phyloP scores from a whole-genome alignment of 2,329 filamentous ascomycete species.

The Didymella pinodella region DNA sequence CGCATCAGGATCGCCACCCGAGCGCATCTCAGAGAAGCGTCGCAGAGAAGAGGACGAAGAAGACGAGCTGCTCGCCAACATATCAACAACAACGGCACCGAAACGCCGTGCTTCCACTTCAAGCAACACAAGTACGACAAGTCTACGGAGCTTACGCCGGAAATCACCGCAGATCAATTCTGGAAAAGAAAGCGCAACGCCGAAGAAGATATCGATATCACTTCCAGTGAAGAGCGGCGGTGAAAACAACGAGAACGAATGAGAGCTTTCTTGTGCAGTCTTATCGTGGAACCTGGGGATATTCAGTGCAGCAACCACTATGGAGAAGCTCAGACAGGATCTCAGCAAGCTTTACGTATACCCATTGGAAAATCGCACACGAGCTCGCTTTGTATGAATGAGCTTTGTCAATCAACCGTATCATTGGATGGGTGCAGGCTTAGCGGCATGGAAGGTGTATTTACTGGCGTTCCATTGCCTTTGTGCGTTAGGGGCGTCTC shows the following conservation, averaged over 20 bases:
- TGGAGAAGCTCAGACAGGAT: slow-evolving; percentile 15
- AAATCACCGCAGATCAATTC: slow-evolving; percentile 54
- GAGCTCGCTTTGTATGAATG: slow-evolving; percentile 46
- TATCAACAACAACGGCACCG: slow-evolving; percentile 63
- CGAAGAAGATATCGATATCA: slow-evolving; percentile 54
- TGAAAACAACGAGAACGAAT: slow-evolving; percentile 44
- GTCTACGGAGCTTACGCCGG: slow-evolving; percentile 50
- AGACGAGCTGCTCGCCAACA: slow-evolving; percentile 80
- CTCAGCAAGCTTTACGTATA: slow-evolving; percentile 38
- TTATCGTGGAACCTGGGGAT: too few relatives aligned
- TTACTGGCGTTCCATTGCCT: slow-evolving; percentile 32
- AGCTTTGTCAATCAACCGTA: slow-evolving; percentile 29
- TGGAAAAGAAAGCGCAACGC: slow-evolving; percentile 52
- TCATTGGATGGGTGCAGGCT: slow-evolving; percentile 27
- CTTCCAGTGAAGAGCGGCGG: slow-evolving; percentile 51
- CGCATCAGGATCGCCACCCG: slow-evolving; percentile 59
- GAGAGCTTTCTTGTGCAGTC: neutral
- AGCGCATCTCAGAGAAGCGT: slow-evolving; percentile 86
- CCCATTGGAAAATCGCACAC: slow-evolving; percentile 42
- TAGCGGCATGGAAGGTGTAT: slow-evolving; percentile 41
- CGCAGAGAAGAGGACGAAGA: slow-evolving; percentile 93
- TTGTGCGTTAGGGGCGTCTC: neutral
- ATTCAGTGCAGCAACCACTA: slow-evolving; percentile 1
- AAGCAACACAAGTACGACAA: slow-evolving; percentile 46
- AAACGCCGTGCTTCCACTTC: slow-evolving; percentile 54